Conservation (phyloP, 305 asterid species). For the Galium porrigens region DNA sequence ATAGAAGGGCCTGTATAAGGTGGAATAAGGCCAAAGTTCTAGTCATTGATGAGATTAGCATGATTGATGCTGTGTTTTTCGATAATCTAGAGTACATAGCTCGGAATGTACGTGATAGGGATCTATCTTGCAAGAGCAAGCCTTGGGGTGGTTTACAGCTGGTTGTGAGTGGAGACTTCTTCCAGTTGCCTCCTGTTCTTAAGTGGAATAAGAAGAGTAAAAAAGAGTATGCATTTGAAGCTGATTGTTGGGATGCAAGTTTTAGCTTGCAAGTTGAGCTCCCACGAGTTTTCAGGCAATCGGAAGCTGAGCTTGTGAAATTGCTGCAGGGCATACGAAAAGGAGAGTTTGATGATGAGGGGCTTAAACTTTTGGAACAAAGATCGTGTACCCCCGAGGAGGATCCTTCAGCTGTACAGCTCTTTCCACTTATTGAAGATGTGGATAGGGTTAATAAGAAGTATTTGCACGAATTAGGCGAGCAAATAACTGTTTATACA, state of each 20-base stretch:
- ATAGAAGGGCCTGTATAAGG: slow-evolving; percentile 29
- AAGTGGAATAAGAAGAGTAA: slow-evolving; percentile 11
- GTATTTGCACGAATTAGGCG: slow-evolving; percentile 25
- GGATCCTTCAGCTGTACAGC: slow-evolving; percentile 51
- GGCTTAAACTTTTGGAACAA: slow-evolving; percentile 37
- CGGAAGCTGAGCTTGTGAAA: slow-evolving; percentile 39
- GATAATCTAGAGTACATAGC: slow-evolving; percentile 43
- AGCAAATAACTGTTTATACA: slow-evolving; percentile 30
- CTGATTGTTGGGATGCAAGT: slow-evolving; percentile 53
- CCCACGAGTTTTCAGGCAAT: slow-evolving; percentile 47
- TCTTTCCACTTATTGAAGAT: slow-evolving; percentile 48
- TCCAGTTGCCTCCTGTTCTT: slow-evolving; percentile 52
- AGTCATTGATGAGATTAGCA: slow-evolving; percentile 55
- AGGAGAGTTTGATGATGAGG: slow-evolving; percentile 33
- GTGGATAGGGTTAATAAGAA: slow-evolving; percentile 43
- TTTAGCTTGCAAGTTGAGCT: slow-evolving; percentile 52
- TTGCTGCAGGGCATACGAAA: slow-evolving; percentile 53
- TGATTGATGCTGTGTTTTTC: slow-evolving; percentile 41
- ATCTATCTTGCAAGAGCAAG: slow-evolving; percentile 12
- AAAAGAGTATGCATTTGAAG: slow-evolving; percentile 54
- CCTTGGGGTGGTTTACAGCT: slow-evolving; percentile 71
- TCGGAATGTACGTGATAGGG: slow-evolving; percentile 24
- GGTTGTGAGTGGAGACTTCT: slow-evolving; percentile 67
- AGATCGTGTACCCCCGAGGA: slow-evolving; percentile 38
- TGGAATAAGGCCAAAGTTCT: slow-evolving; percentile 49